Conservation (phyloP, 2,329 filamentous ascomycete species). For the Penicillium sp. region DNA sequence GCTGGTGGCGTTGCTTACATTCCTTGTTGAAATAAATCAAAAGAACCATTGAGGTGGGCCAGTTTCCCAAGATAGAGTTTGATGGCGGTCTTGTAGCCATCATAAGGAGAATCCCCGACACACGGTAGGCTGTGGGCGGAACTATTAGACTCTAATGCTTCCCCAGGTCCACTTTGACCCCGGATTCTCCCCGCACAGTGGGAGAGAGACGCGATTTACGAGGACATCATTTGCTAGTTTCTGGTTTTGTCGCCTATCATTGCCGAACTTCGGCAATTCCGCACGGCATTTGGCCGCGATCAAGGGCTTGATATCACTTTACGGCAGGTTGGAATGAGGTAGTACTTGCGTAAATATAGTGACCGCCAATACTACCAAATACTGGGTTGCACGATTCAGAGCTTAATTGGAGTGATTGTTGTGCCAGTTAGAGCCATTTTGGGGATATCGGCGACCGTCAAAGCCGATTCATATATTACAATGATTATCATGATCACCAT, state of each 20-base stretch:
- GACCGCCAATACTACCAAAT: too few relatives aligned
- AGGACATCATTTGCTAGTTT: not conserved
- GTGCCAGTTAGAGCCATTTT: too few relatives aligned
- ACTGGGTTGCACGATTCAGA: too few relatives aligned
- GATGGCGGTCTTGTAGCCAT: not conserved
- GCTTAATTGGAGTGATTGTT: too few relatives aligned
- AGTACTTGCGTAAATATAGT: too few relatives aligned
- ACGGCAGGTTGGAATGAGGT: too few relatives aligned
- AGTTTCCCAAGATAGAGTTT: not conserved
- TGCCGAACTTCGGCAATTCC: conserved; percentile 5
- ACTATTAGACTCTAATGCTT: not conserved
- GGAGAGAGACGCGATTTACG: not conserved
- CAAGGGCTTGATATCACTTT: not conserved
- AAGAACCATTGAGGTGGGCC: not conserved
- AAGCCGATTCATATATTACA: too few relatives aligned
- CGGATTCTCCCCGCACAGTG: conserved; percentile 9
- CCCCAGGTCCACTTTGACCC: conserved; percentile 7
- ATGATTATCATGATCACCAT: too few relatives aligned
- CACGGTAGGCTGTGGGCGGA: not conserved
- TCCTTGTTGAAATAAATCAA: not conserved
- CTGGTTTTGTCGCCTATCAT: conserved; percentile 3
- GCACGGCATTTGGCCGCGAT: conserved; percentile 7
- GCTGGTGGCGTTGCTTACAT: not conserved
- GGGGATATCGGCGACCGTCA: too few relatives aligned
- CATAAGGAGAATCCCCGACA: not conserved